Evolutionary conservation across 164 flowering plant genomes (phyloP), one percentile per base, ranked within the genome.

Genomic region (Berberis thunbergii): DNA sequence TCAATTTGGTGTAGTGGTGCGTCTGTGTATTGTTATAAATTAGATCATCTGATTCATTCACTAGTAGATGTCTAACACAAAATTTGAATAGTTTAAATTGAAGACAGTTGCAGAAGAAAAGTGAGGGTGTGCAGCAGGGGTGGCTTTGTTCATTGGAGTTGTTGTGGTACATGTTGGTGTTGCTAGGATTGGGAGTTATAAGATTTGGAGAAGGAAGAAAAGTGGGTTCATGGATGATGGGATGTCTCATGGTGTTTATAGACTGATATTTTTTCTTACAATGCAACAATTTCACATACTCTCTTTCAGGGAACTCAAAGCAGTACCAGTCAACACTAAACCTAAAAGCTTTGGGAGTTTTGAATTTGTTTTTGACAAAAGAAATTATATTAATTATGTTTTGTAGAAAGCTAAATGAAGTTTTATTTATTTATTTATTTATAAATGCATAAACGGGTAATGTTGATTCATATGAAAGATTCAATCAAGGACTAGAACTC

Each of bases 21-120:
- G 3, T 78, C 99, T 64, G 86, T 90, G 74, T 80, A 78, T 67
- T 95, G 99, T 63, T 91, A 95, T 75, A 45, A 64, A 3, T 52
- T 95, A 54, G 84, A 80, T 53, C 87, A 83, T 64, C 91, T 93
- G 61, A 76, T 91, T 43, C 82, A 75, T 62, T 83, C 91, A 1
- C 9, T 95, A 70, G 67, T 87, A 74, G 75, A 76, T 0, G 79
- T 79, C 8, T 64, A 83, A 75, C 61, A 67, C 65, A 0, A 89
- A 84, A 63, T 50, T 76, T 66, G 99, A 91, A 48, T 87, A 76
- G 72, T 84, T 88, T 50, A 88, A 88, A 74, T 72, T 85, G 75
- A 53, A 74, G 67, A 63, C 54, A 50, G 66, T 60, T 41, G 64
- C 56, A n/a, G n/a, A n/a, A 49, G 61, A 53, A 64, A 57, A 55